Percentiles rank a stretch among this genome's conserved stretches.
These are phyloP conservation scores for Pseudogymnoascus sp. DNA, from an alignment of 2,329 filamentous ascomycete genomes.

Conservation along the genomic window DNA sequence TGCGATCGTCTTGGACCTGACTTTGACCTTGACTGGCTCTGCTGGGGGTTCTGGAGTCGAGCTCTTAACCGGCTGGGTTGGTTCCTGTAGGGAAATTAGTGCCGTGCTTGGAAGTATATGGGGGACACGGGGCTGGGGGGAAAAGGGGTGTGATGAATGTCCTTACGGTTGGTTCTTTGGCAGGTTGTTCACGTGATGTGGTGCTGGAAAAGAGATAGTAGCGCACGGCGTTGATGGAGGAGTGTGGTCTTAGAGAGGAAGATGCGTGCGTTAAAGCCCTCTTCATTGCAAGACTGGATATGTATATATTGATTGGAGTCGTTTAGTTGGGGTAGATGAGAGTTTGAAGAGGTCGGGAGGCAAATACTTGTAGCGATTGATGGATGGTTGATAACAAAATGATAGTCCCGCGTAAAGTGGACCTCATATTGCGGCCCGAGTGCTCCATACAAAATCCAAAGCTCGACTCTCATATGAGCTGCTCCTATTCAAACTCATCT, in stretches of 20 bases:
- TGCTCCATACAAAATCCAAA: background rate
- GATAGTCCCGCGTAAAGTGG: background rate
- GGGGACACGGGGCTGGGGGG: background rate
- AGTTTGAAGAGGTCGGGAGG: background rate
- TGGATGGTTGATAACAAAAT: background rate
- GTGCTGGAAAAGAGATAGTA: background rate
- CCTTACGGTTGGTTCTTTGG: background rate
- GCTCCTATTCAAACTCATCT: background rate
- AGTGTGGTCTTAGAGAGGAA: background rate
- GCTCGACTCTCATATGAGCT: background rate
- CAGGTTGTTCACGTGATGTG: background rate
- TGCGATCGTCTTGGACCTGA: constrained; percentile 46
- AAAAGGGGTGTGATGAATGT: background rate
- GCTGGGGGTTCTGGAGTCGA: background rate
- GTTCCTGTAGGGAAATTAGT: background rate
- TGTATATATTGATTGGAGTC: background rate
- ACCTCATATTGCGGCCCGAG: background rate
- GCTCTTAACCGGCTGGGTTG: background rate
- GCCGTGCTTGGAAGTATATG: background rate
- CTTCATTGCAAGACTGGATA: background rate
- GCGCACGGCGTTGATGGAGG: background rate
- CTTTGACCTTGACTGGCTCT: background rate
- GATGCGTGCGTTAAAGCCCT: background rate
- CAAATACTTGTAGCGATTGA: background rate
- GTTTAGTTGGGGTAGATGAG: background rate